Percentiles rank a stretch among this genome's conserved stretches.
These are phyloP conservation scores for Globisporangium orthogonon DNA, from an alignment of 352 stramenopile genomes.

Conservation along the genomic window DNA sequence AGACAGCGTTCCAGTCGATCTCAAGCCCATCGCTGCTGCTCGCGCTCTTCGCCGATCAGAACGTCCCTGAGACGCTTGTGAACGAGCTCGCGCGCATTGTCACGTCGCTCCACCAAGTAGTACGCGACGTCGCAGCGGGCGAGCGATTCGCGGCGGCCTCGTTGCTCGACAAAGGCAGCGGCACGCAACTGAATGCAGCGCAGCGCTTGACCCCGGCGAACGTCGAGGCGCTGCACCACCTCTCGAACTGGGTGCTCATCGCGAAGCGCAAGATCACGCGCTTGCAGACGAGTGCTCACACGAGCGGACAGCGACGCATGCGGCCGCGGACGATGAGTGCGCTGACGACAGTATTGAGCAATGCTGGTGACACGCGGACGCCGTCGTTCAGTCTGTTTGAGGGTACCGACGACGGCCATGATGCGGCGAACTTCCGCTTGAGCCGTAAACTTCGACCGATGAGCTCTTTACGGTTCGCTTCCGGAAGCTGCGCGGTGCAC, in stretches of 20 bases:
- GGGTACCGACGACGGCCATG: slow-evolving; percentile 12
- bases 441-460: slow-evolving; percentile 75
- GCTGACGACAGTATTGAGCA: slow-evolving; percentile 33
- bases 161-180: slow-evolving; percentile 5
- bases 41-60: slow-evolving; percentile 36
- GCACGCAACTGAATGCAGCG: neutral
- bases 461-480: slow-evolving; percentile 75
- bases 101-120: slow-evolving; percentile 34
- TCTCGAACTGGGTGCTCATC: slow-evolving; percentile 77
- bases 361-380: slow-evolving; percentile 8
- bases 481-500: slow-evolving; percentile 39
- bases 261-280: slow-evolving; percentile 65
- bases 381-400: slow-evolving; percentile 15
- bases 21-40: slow-evolving; percentile 67
- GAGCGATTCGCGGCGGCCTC: slow-evolving; percentile 23
- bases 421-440: slow-evolving; percentile 46
- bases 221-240: slow-evolving; percentile 62
- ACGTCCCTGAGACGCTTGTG: slow-evolving; percentile 33
- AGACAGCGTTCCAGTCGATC: slow-evolving; percentile 22
- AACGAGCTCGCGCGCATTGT: slow-evolving; percentile 58
- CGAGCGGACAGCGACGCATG: slow-evolving; percentile 19
- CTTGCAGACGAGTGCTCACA: slow-evolving; percentile 33
- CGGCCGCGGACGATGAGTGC: slow-evolving; percentile 35
- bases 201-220: slow-evolving; percentile 49
- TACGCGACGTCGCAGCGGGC: slow-evolving; percentile 37